Evolutionary conservation across 345 rosid species (phyloP).

Genomic region (Trapa bicornis): DNA sequence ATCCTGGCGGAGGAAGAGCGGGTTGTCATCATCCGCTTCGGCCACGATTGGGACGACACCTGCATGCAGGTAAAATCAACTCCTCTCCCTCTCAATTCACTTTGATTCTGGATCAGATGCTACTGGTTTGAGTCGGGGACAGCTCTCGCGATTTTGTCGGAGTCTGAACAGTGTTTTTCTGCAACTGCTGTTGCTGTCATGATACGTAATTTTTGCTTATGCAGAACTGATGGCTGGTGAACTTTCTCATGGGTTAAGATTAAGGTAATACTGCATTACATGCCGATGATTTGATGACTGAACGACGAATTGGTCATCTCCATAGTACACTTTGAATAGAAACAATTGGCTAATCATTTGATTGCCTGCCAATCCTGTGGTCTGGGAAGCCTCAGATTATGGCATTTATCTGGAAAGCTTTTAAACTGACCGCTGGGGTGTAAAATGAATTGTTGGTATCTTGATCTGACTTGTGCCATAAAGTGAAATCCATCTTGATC

Average conservation of each 20-base stretch:
- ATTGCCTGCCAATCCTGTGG: too few species aligned
- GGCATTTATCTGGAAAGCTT: too few species aligned
- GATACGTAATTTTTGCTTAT: neutral
- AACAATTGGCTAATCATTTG: too few species aligned
- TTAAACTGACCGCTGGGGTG: too few species aligned
- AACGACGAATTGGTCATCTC: too few species aligned
- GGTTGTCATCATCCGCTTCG: constrained; percentile 81
- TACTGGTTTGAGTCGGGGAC: neutral
- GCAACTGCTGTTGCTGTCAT: neutral
- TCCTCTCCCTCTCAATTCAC: neutral
- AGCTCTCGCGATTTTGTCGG: too few species aligned
- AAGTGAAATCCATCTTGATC: too few species aligned
- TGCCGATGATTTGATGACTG: neutral
- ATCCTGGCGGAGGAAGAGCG: constrained; percentile 90
- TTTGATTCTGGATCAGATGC: neutral
- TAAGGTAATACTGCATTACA: neutral
- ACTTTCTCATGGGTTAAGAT: neutral
- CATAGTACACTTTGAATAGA: too few species aligned
- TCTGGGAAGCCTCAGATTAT: too few species aligned
- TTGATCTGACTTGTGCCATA: too few species aligned
- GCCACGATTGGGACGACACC: constrained; percentile 94
- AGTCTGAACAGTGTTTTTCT: neutral
- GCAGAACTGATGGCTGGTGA: neutral
- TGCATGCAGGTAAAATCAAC: constrained; percentile 71
- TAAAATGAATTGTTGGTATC: too few species aligned